These are phyloP conservation scores for Saccharomycopsis amapae DNA, from an alignment of 805 yeast genomes.

Conservation along the genomic window DNA sequence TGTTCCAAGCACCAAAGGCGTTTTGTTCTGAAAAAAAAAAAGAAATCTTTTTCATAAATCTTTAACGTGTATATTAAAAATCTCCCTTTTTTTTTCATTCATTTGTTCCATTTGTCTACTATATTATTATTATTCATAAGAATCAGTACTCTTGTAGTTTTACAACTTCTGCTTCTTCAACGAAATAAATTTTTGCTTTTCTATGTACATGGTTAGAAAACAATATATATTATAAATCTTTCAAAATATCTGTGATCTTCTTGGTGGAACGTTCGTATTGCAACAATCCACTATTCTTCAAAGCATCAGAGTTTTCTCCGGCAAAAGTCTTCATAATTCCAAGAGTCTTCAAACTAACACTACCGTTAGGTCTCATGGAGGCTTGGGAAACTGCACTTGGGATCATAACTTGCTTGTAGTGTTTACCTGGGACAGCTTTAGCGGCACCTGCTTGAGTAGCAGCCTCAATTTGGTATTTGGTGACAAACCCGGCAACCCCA, in stretches of 20 bases:
- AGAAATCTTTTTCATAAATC: not conserved
- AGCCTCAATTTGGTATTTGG: conserved; percentile 21
- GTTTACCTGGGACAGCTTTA: conserved; percentile 32
- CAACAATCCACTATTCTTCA: not conserved
- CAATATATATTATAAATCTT: not conserved
- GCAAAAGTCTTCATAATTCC: not conserved
- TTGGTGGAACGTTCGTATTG: not conserved
- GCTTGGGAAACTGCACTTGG: conserved; percentile 38
- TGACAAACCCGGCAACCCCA: conserved; percentile 55
- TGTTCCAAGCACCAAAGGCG: conserved; percentile 96
- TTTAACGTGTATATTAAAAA: not conserved
- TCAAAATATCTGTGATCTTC: not conserved
- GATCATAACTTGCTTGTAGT: conserved; percentile 36
- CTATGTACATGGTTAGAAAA: not conserved
- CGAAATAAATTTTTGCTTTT: too few relatives aligned
- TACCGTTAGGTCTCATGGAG: conserved; percentile 33
- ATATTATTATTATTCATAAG: too few relatives aligned
- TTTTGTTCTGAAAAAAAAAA: conserved; percentile 43
- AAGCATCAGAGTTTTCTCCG: not conserved
- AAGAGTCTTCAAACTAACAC: conserved; percentile 25
- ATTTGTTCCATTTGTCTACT: too few relatives aligned
- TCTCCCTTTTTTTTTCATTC: too few relatives aligned
- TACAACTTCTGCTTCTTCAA: not conserved
- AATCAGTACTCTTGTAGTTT: not conserved
- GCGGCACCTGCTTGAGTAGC: conserved; percentile 31